Evolutionary conservation across 495 filamentous ascomycete species (phyloP), one percentile per base, ranked within the genome.

Genomic region (Lophiotrema nucula): DNA sequence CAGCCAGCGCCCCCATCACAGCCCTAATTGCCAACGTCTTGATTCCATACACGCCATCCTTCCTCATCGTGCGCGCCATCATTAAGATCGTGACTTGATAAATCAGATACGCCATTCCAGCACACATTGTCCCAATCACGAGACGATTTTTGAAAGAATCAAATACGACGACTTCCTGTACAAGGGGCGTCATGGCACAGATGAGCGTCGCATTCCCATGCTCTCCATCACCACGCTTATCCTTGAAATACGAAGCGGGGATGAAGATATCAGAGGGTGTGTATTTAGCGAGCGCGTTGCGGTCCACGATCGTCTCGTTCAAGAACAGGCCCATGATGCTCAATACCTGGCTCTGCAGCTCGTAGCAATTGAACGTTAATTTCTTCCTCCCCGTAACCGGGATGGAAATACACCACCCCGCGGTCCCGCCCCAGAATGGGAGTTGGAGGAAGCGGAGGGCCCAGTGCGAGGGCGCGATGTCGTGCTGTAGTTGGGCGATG

Each of bases 341-440:
- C 39, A 43, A 18, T 13, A 11, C 39, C 18, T 43, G 39, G 8
- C 8, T 16, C 16, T 49, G 28, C 11, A 49, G 26, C 26, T 49
- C 26, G 46, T 27, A 49, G 26, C 46, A 49, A 26, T 49, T 26
- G 12, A 49, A 24, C n/a, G 46, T 26, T 4, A 49, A 12, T 16
- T 49, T 49, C 46, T 35, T 5, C 8, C 16, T 49, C 11, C 43
- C 26, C 8, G 5, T 47, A 8, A 22, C 21, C 3, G 12, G 6
- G 15, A 15, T 23, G 26, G 15, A 25, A 8, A 8, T 6, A 22
- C 22, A 47, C 3, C 15, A 8, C 8, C 22, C 43, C 3, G 26
- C 15, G 43, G n/a, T 35, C 8, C 31, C 31, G 31, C 8, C n/a
- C 31, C 31, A 35, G 31, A 35, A 8, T 8, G n/a, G 8, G 31